Evolutionary conservation across 371 early-diverging fungal genomes (phyloP).

Genomic region (Mucor mucedo): DNA sequence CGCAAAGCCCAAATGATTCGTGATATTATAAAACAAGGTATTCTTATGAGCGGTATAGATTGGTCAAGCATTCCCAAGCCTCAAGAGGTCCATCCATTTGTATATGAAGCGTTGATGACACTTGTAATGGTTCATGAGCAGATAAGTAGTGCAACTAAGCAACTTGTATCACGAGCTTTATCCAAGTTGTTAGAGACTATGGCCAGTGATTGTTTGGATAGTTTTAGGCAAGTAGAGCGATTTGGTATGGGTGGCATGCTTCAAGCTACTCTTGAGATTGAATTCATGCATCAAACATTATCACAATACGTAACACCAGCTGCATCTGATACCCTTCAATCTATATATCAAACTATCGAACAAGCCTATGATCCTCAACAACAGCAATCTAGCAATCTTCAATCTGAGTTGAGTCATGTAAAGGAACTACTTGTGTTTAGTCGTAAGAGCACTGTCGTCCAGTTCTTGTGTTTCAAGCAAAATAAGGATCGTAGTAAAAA

Average conservation of each 20-base stretch:
- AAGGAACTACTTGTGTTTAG: constrained; percentile 70
- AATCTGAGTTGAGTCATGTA: constrained; percentile 65
- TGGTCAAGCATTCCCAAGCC: constrained; percentile 81
- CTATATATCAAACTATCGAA: constrained; percentile 75
- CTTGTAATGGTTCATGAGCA: constrained; percentile 93
- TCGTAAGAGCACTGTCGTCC: constrained; percentile 70
- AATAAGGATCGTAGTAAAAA: constrained; percentile 51
- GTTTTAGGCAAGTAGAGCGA: constrained; percentile 78
- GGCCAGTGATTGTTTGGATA: constrained; percentile 77
- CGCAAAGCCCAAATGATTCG: constrained; percentile 72
- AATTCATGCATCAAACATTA: constrained; percentile 83
- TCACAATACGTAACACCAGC: constrained; percentile 69
- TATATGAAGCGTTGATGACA: constrained; percentile 83
- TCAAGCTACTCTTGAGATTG: constrained; percentile 88
- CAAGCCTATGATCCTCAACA: constrained; percentile 65
- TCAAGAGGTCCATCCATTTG: constrained; percentile 85
- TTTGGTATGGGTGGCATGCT: constrained; percentile 92
- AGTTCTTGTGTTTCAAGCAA: constrained; percentile 78
- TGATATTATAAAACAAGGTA: constrained; percentile 76
- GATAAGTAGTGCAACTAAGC: constrained; percentile 78
- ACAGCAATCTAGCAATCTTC: constrained; percentile 55
- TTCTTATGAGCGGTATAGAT: constrained; percentile 84
- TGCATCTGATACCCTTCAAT: constrained; percentile 65
- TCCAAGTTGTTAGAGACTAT: constrained; percentile 72
- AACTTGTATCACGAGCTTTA: constrained; percentile 77